Evolutionary conservation across 1,139 yeast genomes (phyloP).

Genomic region (Zygosaccharomyces pseudobailii): DNA sequence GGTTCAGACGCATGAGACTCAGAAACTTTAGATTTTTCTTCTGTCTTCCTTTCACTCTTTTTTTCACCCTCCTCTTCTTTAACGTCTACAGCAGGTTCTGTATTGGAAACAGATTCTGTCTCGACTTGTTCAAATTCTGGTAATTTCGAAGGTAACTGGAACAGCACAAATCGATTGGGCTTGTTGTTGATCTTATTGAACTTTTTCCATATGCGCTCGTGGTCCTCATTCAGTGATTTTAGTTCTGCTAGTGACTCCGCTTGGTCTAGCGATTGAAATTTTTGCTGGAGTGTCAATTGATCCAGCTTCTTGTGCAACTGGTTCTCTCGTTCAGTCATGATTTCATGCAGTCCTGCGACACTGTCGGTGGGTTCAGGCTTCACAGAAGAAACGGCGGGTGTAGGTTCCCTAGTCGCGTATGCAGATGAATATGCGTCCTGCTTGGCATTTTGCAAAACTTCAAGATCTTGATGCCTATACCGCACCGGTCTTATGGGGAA

Average conservation of each 20-base stretch:
- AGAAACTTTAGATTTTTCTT: constrained; percentile 9
- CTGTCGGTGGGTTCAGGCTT: constrained; percentile 16
- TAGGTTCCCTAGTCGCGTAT: constrained; percentile 28
- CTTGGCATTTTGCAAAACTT: constrained; percentile 19
- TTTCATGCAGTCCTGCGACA: constrained; percentile 26
- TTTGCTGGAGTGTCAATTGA: constrained; percentile 25
- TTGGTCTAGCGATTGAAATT: constrained; percentile 29
- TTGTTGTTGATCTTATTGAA: constrained; percentile 34
- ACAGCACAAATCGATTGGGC: constrained; percentile 45
- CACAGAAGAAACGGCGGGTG: constrained; percentile 24
- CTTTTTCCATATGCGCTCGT: constrained; percentile 34
- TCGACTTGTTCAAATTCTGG: constrained; percentile 46
- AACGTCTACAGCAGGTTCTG: constrained; percentile 17
- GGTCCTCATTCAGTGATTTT: constrained; percentile 35
- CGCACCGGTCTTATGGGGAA: constrained; percentile 51
- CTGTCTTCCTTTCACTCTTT: constrained; percentile 11
- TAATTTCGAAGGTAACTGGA: constrained; percentile 68
- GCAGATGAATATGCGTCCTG: constrained; percentile 27
- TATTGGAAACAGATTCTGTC: constrained; percentile 18
- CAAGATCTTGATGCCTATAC: constrained; percentile 38
- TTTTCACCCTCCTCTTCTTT: constrained; percentile 16
- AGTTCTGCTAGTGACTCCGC: constrained; percentile 36
- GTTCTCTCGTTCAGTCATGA: constrained; percentile 29
- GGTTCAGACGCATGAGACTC: constrained; percentile 11
- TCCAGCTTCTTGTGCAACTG: constrained; percentile 30